phyloP scores from a whole-genome alignment of 805 yeast genomes.

The Kazachstania taianensis region DNA sequence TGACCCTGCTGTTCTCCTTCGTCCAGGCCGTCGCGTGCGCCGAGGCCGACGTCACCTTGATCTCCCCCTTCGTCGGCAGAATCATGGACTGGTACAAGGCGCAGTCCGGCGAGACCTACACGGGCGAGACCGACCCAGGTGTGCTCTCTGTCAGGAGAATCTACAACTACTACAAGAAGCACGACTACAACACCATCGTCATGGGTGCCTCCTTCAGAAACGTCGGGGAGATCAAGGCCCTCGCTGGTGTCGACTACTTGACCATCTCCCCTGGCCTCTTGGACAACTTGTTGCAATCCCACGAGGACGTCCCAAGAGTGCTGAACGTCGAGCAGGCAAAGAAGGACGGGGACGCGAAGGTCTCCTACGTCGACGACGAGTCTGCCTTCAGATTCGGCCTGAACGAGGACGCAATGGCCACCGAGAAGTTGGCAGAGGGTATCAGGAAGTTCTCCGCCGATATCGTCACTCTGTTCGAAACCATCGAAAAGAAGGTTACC shows the following conservation, averaged over 20 bases:
- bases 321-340: conserved; percentile 59
- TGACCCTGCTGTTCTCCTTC: conserved; percentile 87
- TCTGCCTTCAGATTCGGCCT: conserved; percentile 78
- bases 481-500: conserved; percentile 50
- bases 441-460: conserved; percentile 94
- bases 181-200: conserved; percentile 88
- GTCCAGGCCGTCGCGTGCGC: conserved; percentile 98
- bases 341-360: conserved; percentile 46
- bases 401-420: conserved; percentile 96
- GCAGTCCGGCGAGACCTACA: conserved; percentile 75
- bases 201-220: conserved; percentile 99
- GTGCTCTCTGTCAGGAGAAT: conserved; percentile 76
- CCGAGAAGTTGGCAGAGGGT: conserved; percentile 95
- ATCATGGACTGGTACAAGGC: conserved; percentile 97
- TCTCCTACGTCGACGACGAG: conserved; percentile 73
- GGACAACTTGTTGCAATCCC: conserved; percentile 73
- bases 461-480: conserved; percentile 63
- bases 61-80: conserved; percentile 98
- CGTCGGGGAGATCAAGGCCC: conserved; percentile 83
- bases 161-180: conserved; percentile 95
- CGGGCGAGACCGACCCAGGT: conserved; percentile 81
- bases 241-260: conserved; percentile 92
- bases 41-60: conserved; percentile 88
- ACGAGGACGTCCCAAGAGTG: conserved; percentile 65
- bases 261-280: conserved; percentile 88